These are phyloP conservation scores for Candida saitoana DNA, from an alignment of 805 yeast genomes.

Conservation along the genomic window DNA sequence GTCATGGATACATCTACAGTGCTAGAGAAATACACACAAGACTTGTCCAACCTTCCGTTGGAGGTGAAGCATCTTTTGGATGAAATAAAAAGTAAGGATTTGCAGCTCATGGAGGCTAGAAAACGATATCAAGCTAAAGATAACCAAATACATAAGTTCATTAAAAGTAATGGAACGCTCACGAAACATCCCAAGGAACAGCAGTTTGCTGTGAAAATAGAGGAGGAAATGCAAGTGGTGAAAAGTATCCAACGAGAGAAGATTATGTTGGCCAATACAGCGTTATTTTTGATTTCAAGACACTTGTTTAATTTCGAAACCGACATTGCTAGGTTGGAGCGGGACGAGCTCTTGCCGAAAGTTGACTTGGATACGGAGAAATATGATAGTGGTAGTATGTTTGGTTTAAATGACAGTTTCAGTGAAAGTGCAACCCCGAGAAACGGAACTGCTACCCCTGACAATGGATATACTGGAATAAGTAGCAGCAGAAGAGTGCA, in stretches of 20 bases:
- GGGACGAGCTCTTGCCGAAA: conserved; percentile 74
- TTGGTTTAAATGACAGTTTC: conserved; percentile 20
- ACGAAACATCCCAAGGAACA: conserved; percentile 80
- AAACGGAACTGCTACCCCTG: conserved; percentile 12
- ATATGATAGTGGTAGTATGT: conserved; percentile 11
- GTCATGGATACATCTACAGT: conserved; percentile 86
- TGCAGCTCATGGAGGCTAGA: conserved; percentile 59
- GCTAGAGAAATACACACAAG: conserved; percentile 47
- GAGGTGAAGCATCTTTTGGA: conserved; percentile 78
- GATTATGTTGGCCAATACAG: conserved; percentile 74
- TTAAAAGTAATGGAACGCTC: conserved; percentile 76
- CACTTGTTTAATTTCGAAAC: conserved; percentile 70
- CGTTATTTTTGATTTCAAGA: conserved; percentile 69
- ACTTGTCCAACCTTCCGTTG: conserved; percentile 78
- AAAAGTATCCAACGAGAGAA: conserved; percentile 71
- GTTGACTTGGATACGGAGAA: conserved; percentile 26
- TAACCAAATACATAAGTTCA: conserved; percentile 74
- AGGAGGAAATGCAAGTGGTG: conserved; percentile 60
- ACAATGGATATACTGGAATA: conserved; percentile 5
- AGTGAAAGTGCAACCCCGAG: conserved; percentile 32
- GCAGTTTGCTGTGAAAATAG: conserved; percentile 58
- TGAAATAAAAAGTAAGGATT: conserved; percentile 71
- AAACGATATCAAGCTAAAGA: conserved; percentile 69
- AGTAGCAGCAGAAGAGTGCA: conserved; percentile 4
- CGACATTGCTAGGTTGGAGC: conserved; percentile 70